phyloP scores from a whole-genome alignment of 257 asterid genomes.

The Verbena officinalis region DNA sequence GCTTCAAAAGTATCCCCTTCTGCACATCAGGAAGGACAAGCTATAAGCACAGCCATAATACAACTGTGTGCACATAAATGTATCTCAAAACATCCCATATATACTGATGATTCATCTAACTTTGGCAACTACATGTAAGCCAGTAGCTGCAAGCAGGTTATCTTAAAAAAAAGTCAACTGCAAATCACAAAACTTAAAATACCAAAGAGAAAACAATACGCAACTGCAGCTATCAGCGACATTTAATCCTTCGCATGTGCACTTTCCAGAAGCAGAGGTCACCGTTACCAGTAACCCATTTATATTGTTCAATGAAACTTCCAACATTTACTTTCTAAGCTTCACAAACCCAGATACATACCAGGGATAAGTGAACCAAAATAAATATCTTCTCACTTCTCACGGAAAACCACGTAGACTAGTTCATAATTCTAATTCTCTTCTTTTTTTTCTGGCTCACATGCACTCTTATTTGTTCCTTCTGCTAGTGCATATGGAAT shows the following conservation, averaged over 20 bases:
- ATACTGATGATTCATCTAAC: slow-evolving; percentile 10
- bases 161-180: slow-evolving; percentile 13
- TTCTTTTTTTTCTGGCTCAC: neutral
- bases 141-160: neutral
- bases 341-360: slow-evolving; percentile 6
- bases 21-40: slow-evolving; percentile 31
- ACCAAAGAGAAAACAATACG: slow-evolving; percentile 8
- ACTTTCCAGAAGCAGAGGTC: slow-evolving; percentile 12
- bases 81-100: slow-evolving; percentile 5
- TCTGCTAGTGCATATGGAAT: neutral
- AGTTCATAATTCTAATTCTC: neutral
- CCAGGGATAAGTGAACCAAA: neutral
- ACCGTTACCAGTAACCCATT: neutral
- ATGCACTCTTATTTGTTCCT: neutral
- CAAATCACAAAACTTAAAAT: slow-evolving; percentile 15
- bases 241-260: neutral
- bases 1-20: slow-evolving; percentile 82
- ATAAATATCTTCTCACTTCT: slow-evolving; percentile 16
- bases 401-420: neutral
- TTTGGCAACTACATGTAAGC: neutral
- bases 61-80: slow-evolving; percentile 13
- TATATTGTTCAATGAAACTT: neutral
- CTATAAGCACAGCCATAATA: slow-evolving; percentile 3
- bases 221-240: neutral
- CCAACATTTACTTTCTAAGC: neutral